phyloP scores from a whole-genome alignment of 345 rosid species.

The Moricandia moricandioides region DNA sequence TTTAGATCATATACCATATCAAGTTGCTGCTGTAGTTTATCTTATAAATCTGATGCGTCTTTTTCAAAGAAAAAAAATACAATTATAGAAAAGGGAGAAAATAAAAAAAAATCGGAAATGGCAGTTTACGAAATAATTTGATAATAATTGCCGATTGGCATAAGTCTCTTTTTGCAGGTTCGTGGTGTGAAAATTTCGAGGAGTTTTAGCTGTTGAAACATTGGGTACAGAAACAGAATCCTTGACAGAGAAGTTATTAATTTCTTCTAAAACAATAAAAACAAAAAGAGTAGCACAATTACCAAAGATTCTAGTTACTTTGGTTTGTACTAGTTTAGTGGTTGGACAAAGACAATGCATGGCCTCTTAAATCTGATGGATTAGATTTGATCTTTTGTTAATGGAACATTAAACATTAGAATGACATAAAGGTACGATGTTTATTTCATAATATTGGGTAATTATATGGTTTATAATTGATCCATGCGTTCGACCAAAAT shows the following conservation, averaged over 20 bases:
- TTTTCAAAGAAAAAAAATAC: not conserved
- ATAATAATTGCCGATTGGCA: slow-evolving; percentile 30
- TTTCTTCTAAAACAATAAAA: slow-evolving; percentile 16
- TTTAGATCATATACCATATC: not conserved
- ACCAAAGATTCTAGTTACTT: slow-evolving; percentile 39
- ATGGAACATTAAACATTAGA: slow-evolving; percentile 17
- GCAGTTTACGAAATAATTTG: slow-evolving; percentile 33
- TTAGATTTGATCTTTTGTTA: slow-evolving; percentile 19
- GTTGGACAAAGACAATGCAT: slow-evolving; percentile 32
- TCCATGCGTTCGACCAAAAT: not conserved
- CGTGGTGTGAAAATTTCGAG: slow-evolving; percentile 31
- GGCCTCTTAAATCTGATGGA: slow-evolving; percentile 17
- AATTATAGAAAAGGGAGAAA: not conserved
- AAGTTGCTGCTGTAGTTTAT: not conserved
- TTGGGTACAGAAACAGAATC: slow-evolving; percentile 37
- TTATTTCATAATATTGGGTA: not conserved
- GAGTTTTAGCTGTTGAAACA: slow-evolving; percentile 21
- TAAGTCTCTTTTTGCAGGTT: slow-evolving; percentile 28
- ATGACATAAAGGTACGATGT: slow-evolving; percentile 37
- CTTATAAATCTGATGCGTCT: slow-evolving; percentile 3
- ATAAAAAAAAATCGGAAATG: slow-evolving; percentile 25
- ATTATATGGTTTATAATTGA: not conserved
- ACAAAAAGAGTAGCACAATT: slow-evolving; percentile 34
- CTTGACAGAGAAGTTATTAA: slow-evolving; percentile 39
- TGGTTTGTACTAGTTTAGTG: slow-evolving; percentile 29